phyloP scores from a whole-genome alignment of 2,329 filamentous ascomycete genomes.

The Fusarium sp. region DNA sequence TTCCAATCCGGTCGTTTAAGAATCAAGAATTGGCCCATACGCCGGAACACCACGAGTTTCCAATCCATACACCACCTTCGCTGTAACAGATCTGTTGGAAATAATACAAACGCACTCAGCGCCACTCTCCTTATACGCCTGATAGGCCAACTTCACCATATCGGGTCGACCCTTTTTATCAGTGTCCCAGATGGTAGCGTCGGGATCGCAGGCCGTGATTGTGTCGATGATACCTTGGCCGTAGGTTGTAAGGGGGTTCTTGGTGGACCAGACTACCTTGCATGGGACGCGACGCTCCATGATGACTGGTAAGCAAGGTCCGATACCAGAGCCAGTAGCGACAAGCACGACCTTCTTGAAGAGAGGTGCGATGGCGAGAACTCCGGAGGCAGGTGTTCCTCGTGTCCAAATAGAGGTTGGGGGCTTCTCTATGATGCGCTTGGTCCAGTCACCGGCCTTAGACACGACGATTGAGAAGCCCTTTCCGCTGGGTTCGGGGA shows the following conservation, averaged over 20 bases:
- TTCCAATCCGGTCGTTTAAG: background rate
- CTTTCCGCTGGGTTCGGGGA: slow-evolving; percentile 62
- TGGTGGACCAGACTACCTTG: slow-evolving; percentile 36
- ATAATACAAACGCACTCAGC: slow-evolving; percentile 76
- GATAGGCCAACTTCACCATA: slow-evolving; percentile 51
- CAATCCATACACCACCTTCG: slow-evolving; percentile 70
- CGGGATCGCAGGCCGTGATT: slow-evolving; percentile 22
- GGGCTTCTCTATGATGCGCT: slow-evolving; percentile 66
- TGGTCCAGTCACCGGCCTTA: slow-evolving; percentile 77
- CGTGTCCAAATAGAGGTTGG: slow-evolving; percentile 71
- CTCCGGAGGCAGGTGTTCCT: slow-evolving; percentile 68
- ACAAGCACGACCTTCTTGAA: slow-evolving; percentile 40
- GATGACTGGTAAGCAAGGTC: slow-evolving; percentile 30
- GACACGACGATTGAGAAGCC: slow-evolving; percentile 74
- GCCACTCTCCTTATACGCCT: slow-evolving; percentile 63
- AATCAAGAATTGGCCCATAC: slow-evolving; percentile 76
- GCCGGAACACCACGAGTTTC: slow-evolving; percentile 70
- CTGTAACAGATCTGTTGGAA: slow-evolving; percentile 70
- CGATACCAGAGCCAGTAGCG: slow-evolving; percentile 35
- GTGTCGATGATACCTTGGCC: slow-evolving; percentile 26
- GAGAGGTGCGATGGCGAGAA: slow-evolving; percentile 26
- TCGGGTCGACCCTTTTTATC: slow-evolving; percentile 64
- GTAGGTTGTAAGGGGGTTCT: slow-evolving; percentile 29
- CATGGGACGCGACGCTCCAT: slow-evolving; percentile 36
- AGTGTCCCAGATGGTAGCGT: slow-evolving; percentile 63